These are phyloP conservation scores for Mortierella sp. DNA, from an alignment of 371 early-diverging fungal species.

Conservation along the genomic window DNA sequence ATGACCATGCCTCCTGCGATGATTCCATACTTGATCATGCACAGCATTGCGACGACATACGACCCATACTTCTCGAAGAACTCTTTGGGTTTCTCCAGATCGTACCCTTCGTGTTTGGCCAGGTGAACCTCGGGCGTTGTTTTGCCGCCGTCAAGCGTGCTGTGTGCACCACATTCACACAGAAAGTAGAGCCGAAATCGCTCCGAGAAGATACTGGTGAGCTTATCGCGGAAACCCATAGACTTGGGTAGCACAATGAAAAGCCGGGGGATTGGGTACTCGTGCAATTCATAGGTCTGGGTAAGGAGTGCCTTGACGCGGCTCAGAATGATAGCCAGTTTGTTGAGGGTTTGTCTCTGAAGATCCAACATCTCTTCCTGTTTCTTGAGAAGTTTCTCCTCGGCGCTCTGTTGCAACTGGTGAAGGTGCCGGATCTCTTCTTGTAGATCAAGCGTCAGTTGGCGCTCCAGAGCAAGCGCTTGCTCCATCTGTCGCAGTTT, in stretches of 20 bases:
- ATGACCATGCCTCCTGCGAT: not conserved
- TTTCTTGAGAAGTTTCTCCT: too few relatives aligned
- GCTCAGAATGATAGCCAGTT: not conserved
- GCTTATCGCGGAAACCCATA: not conserved
- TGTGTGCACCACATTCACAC: not conserved
- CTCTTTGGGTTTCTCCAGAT: not conserved
- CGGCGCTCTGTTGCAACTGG: too few relatives aligned
- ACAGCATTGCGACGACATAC: not conserved
- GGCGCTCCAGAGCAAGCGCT: too few relatives aligned
- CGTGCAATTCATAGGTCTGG: not conserved
- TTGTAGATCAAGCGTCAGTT: too few relatives aligned
- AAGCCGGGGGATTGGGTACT: not conserved
- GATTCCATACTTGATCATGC: not conserved
- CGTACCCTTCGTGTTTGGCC: not conserved
- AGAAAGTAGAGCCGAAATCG: not conserved
- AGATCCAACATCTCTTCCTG: not conserved
- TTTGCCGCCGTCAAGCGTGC: not conserved
- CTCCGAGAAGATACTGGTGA: not conserved
- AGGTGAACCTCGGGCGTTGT: not conserved
- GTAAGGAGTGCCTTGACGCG: not conserved
- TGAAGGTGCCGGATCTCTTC: too few relatives aligned
- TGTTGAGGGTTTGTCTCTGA: not conserved
- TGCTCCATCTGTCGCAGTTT: too few relatives aligned
- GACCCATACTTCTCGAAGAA: not conserved
- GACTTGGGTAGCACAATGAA: not conserved